Evolutionary conservation across 179 eudicot genomes (phyloP), one percentile per base, ranked within the genome.

Genomic region (Vitellaria paradoxa): DNA sequence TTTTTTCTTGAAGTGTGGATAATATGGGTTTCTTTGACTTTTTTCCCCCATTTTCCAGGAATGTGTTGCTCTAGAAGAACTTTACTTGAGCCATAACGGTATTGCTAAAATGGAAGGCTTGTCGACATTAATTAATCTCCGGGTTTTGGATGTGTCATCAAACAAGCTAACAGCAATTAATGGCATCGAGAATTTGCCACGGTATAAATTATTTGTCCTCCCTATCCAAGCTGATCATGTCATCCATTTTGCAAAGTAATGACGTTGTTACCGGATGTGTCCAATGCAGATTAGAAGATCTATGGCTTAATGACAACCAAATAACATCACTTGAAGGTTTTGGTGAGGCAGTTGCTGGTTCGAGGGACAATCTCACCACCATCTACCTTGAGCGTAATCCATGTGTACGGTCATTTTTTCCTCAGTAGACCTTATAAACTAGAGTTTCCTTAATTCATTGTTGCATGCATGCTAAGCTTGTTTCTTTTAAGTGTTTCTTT

Each of bases 301-400:
- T 96, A 77, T 96, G 99, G 99, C 97, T 96, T 56, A 96, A 96
- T 88, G 98, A 92, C 86, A 96, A 96, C 89, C 96, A 93, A 73
- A 91, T 96, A 76, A 81, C 86, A 40, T 86, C 93, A 63, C 67
- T 93, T 60, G 98, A 93, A 59, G 90, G 87, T 76, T 77, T 96
- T 80, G 87, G 80, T 45, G 94, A 89, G 80, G 95, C 91, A 49
- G 98, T 90, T 82, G 77, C 87, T 78, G 91, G 98, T 76, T 92
- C 94, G 60, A 92, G 86, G 79, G 93, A 90, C 85, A 92, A 76
- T 80, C 93, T 96, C 60, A 96, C 99, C 67, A 93, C 98, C 81
- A 82, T 96, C 80, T 96, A 96, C 83, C 97, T 96, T 70, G 99
- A 93, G 91, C 90, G 89, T 79, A 96, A 96, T 86, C 98, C 99